Conservation (phyloP, 2,329 filamentous ascomycete species). For the Dichotomopilus funicola region DNA sequence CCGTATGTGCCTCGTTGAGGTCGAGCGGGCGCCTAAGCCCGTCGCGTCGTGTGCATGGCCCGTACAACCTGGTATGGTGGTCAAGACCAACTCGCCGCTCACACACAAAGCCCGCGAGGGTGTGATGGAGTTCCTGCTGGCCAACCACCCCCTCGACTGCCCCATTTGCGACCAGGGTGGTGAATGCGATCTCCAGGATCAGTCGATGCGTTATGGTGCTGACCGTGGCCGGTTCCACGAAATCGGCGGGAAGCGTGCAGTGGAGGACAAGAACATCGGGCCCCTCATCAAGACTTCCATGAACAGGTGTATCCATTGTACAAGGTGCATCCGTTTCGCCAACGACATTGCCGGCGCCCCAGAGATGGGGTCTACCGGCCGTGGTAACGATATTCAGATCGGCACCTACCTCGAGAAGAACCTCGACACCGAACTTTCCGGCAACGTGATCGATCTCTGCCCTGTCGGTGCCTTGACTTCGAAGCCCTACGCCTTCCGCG, state of each 20-base stretch:
- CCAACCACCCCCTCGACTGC: slow-evolving; percentile 94
- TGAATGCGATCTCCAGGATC: slow-evolving; percentile 97
- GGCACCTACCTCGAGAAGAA: slow-evolving; percentile 95
- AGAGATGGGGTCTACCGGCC: slow-evolving; percentile 87
- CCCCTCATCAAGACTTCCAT: slow-evolving; percentile 98
- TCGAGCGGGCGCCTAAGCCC: slow-evolving; percentile 91
- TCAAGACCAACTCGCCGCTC: slow-evolving; percentile 95
- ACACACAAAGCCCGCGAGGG: slow-evolving; percentile 97
- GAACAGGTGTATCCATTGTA: slow-evolving; percentile 99
- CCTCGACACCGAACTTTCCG: slow-evolving; percentile 89
- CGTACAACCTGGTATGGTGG: slow-evolving; percentile 96
- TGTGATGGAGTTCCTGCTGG: slow-evolving; percentile 97
- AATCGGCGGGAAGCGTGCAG: slow-evolving; percentile 87
- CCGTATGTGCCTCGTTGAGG: slow-evolving; percentile 98
- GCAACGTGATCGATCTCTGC: slow-evolving; percentile 96
- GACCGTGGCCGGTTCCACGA: slow-evolving; percentile 97
- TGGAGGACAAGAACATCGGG: slow-evolving; percentile 99
- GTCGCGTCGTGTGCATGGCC: slow-evolving; percentile 99
- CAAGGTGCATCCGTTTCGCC: slow-evolving; percentile 92
- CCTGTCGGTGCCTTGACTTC: slow-evolving; percentile 94
- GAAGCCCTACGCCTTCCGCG: slow-evolving; percentile 96
- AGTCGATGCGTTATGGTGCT: slow-evolving; percentile 97
- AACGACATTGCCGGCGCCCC: slow-evolving; percentile 96
- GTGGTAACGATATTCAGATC: slow-evolving; percentile 96
- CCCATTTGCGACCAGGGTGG: slow-evolving; percentile 98